phyloP scores from a whole-genome alignment of 768 basidiomycete genomes.

The Podaxis sp. region DNA sequence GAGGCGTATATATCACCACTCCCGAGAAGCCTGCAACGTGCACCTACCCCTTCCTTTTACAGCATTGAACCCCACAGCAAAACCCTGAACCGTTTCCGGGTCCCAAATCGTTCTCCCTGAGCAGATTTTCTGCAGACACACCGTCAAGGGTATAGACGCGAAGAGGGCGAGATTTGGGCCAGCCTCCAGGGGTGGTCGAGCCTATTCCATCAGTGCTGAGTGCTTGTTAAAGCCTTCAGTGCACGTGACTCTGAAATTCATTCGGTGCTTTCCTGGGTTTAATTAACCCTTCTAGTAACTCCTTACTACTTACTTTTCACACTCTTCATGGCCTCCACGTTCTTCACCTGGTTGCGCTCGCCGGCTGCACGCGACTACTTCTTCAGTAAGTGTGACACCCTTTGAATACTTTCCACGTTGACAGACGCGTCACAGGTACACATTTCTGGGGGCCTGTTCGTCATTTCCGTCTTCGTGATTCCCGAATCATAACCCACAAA shows the following conservation, averaged over 20 bases:
- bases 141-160: background rate
- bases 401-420: background rate
- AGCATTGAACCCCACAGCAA: constrained; percentile 13
- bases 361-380: constrained; percentile 93
- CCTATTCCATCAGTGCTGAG: background rate
- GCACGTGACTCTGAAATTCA: constrained; percentile 21
- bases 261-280: background rate
- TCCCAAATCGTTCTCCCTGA: background rate
- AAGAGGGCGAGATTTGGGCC: background rate
- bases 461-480: constrained; percentile 24
- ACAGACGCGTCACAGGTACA: constrained; percentile 61
- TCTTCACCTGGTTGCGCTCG: constrained; percentile 87
- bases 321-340: constrained; percentile 73
- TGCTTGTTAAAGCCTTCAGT: background rate
- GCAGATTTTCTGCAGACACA: background rate
- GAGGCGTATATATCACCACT: constrained; percentile 14
- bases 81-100: background rate
- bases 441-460: constrained; percentile 98
- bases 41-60: constrained; percentile 37
- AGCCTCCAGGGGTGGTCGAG: too few relatives aligned
- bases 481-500: constrained; percentile 19
- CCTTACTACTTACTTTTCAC: constrained; percentile 12
- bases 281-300: background rate
- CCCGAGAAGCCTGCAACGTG: constrained; percentile 22
- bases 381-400: constrained; percentile 66